A percentile compares a stretch with the other conserved stretches of the same genome.
Conservation (phyloP, 306 rosid species). For the Alnus glutinosa region DNA sequence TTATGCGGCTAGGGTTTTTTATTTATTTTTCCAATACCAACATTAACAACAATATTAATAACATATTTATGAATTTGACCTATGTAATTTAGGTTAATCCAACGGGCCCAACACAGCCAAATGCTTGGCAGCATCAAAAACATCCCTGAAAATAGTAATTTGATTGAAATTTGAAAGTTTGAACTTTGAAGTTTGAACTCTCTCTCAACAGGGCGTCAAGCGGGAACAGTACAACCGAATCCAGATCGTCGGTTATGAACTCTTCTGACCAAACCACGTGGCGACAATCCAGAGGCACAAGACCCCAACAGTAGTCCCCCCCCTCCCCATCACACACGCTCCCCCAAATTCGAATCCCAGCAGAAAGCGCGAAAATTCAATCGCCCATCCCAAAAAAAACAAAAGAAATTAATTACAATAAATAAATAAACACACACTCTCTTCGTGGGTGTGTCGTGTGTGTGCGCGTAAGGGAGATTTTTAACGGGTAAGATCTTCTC, state of each 20-base stretch:
- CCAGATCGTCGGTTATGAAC: background rate
- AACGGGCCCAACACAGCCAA: too few relatives aligned
- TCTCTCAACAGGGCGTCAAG: background rate
- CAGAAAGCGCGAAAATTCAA: conserved; percentile 31
- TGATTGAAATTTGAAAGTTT: background rate
- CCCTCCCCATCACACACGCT: background rate
- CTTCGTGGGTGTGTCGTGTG: background rate
- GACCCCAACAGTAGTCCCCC: background rate
- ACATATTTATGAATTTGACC: too few relatives aligned
- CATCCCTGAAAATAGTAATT: too few relatives aligned
- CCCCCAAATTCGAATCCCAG: conserved; percentile 31
- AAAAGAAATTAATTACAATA: background rate
- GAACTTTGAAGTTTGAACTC: background rate
- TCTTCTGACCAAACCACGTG: background rate
- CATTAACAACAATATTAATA: too few relatives aligned
- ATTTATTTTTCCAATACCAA: too few relatives aligned
- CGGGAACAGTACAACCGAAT: background rate
- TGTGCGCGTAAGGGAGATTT: background rate
- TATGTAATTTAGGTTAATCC: too few relatives aligned
- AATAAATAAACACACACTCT: background rate
- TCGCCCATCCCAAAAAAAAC: background rate
- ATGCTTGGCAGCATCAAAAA: too few relatives aligned
- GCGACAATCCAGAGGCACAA: background rate
- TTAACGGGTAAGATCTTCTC: background rate
- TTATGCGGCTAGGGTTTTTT: too few relatives aligned